A percentile compares a stretch with the other conserved stretches of the same genome.
Conservation (phyloP, 1,139 yeast species). For the Pichia sp. region DNA sequence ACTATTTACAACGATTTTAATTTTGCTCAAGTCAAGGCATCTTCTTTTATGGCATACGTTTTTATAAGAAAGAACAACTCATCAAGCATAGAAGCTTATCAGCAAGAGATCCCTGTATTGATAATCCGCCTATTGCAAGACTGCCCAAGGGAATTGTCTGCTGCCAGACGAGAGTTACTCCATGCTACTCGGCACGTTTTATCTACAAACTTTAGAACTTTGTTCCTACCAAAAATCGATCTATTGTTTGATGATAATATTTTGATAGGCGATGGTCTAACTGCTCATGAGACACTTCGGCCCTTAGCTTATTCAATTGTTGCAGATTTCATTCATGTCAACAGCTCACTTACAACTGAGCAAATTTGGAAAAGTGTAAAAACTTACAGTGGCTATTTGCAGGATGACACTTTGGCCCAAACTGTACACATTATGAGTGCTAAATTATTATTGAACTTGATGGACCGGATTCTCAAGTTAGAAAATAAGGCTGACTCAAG, state of each 20-base stretch:
- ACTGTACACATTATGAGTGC: slow-evolving; percentile 98
- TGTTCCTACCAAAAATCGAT: slow-evolving; percentile 84
- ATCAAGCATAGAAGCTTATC: slow-evolving; percentile 57
- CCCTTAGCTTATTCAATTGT: slow-evolving; percentile 95
- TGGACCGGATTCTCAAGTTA: slow-evolving; percentile 80
- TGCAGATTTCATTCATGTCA: slow-evolving; percentile 92
- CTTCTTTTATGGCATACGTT: slow-evolving; percentile 90
- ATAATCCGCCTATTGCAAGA: slow-evolving; percentile 84
- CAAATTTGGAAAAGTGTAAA: slow-evolving; percentile 88
- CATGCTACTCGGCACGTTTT: slow-evolving; percentile 94
- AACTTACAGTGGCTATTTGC: slow-evolving; percentile 76
- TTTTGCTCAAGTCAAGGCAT: slow-evolving; percentile 94
- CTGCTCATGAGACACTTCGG: slow-evolving; percentile 79
- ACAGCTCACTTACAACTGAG: slow-evolving; percentile 75
- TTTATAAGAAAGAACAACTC: slow-evolving; percentile 80
- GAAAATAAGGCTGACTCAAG: slow-evolving; percentile 84
- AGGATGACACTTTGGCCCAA: slow-evolving; percentile 77
- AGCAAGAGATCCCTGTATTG: slow-evolving; percentile 78
- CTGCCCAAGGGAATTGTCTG: slow-evolving; percentile 93
- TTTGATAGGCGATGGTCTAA: slow-evolving; percentile 86
- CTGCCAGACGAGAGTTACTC: slow-evolving; percentile 86
- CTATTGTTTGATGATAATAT: slow-evolving; percentile 81
- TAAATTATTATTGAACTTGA: slow-evolving; percentile 76
- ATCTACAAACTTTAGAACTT: slow-evolving; percentile 78
- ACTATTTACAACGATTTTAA: slow-evolving; percentile 84